These are phyloP conservation scores for Globisporangium iwayamae DNA, from an alignment of 352 stramenopile genomes.

Conservation along the genomic window DNA sequence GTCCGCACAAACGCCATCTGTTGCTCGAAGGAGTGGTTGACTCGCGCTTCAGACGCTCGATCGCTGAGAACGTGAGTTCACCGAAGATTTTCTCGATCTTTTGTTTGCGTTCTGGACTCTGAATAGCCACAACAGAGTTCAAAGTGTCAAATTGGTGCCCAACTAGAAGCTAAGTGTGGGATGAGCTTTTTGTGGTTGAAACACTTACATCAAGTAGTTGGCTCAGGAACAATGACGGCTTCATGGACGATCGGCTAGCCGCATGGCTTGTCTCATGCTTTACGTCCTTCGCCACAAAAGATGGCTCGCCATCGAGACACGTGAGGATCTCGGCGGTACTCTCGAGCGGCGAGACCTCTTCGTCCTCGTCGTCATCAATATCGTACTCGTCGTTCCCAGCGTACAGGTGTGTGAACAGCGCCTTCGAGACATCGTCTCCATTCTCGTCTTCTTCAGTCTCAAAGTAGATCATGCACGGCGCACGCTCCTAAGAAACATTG, in stretches of 20 bases:
- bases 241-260: not conserved
- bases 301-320: conserved; percentile 11
- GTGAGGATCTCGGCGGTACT: conserved; percentile 16
- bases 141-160: not conserved
- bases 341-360: conserved; percentile 12
- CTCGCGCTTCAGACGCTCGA: conserved; percentile 34
- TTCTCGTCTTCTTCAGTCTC: conserved; percentile 46
- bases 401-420: conserved; percentile 63
- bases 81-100: conserved; percentile 67
- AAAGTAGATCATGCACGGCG: conserved; percentile 74
- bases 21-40: conserved; percentile 3
- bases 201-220: conserved; percentile 12
- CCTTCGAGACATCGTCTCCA: conserved; percentile 54
- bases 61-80: conserved; percentile 52
- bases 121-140: not conserved
- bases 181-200: not conserved
- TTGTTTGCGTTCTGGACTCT: conserved; percentile 28
- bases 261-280: not conserved
- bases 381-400: conserved; percentile 25
- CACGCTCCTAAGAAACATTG: conserved; percentile 43
- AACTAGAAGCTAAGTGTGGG: not conserved
- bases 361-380: conserved; percentile 9
- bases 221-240: conserved; percentile 3
- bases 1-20: conserved; percentile 48
- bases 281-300: not conserved